phyloP scores from a whole-genome alignment of 164 flowering plant genomes.

The Macadamia tetraphylla region DNA sequence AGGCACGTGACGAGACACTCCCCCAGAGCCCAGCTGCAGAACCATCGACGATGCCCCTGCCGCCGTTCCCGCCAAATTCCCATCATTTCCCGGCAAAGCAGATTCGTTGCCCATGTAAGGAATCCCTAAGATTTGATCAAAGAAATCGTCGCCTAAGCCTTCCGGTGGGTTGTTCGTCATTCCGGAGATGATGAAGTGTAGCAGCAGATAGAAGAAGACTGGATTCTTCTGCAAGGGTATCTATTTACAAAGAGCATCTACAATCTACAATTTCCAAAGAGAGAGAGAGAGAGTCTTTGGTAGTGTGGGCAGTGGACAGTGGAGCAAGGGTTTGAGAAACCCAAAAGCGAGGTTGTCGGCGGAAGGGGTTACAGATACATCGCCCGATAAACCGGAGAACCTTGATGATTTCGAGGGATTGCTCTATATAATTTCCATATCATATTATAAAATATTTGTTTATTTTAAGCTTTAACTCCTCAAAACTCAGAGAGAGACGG shows the following conservation, averaged over 20 bases:
- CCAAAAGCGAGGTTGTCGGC: slow-evolving; percentile 17
- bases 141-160: slow-evolving; percentile 62
- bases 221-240: not conserved
- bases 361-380: slow-evolving; percentile 15
- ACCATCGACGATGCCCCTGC: slow-evolving; percentile 34
- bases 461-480: not conserved
- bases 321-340: slow-evolving; percentile 3
- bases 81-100: slow-evolving; percentile 27
- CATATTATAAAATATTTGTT: too few species aligned
- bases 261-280: not conserved
- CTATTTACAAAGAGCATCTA: slow-evolving; percentile 16
- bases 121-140: slow-evolving; percentile 72
- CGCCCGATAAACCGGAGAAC: slow-evolving; percentile 15
- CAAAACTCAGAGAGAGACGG: not conserved
- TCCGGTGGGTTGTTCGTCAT: slow-evolving; percentile 70
- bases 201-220: not conserved
- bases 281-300: not conserved
- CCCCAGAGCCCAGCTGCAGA: slow-evolving; percentile 74
- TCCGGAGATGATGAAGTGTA: slow-evolving; percentile 5
- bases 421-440: not conserved
- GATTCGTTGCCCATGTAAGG: slow-evolving; percentile 40
- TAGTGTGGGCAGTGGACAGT: not conserved
- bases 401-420: not conserved
- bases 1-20: slow-evolving; percentile 27
- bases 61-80: slow-evolving; percentile 10